phyloP scores from a whole-genome alignment of 164 flowering plant genomes.

The Annona squamosa region DNA sequence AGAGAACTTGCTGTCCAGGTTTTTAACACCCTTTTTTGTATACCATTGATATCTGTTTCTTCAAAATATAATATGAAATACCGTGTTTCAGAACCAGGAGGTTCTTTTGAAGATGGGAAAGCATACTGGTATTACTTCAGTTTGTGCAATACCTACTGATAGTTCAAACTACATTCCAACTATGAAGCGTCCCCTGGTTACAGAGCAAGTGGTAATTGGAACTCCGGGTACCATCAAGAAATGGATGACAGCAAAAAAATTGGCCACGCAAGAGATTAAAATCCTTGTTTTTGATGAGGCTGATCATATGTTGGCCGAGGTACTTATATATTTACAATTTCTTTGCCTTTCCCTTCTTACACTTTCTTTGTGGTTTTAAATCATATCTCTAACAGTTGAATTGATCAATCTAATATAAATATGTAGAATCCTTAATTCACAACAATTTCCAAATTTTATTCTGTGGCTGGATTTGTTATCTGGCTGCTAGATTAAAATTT shows the following conservation, averaged over 20 bases:
- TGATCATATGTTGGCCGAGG: conserved; percentile 96
- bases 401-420: too few species aligned
- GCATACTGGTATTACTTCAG: conserved; percentile 65
- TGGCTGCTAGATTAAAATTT: too few species aligned
- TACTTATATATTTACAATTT: conserved; percentile 6
- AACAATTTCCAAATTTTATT: too few species aligned
- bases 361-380: too few species aligned
- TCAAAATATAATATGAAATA: background rate
- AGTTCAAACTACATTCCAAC: conserved; percentile 31
- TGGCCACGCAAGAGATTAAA: conserved; percentile 44
- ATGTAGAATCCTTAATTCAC: too few species aligned
- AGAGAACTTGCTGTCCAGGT: conserved; percentile 91
- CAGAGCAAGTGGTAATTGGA: conserved; percentile 82
- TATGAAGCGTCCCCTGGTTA: conserved; percentile 34
- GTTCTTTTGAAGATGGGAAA: conserved; percentile 85
- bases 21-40: background rate
- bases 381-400: too few species aligned
- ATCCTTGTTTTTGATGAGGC: conserved; percentile 98
- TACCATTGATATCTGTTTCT: background rate
- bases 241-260: conserved; percentile 50
- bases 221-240: conserved; percentile 86
- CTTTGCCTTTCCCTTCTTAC: too few species aligned
- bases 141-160: conserved; percentile 60
- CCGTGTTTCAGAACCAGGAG: conserved; percentile 58
- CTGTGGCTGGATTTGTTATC: too few species aligned